Conservation (phyloP, 2,329 filamentous ascomycete genomes). For the Xylaria sp. region DNA sequence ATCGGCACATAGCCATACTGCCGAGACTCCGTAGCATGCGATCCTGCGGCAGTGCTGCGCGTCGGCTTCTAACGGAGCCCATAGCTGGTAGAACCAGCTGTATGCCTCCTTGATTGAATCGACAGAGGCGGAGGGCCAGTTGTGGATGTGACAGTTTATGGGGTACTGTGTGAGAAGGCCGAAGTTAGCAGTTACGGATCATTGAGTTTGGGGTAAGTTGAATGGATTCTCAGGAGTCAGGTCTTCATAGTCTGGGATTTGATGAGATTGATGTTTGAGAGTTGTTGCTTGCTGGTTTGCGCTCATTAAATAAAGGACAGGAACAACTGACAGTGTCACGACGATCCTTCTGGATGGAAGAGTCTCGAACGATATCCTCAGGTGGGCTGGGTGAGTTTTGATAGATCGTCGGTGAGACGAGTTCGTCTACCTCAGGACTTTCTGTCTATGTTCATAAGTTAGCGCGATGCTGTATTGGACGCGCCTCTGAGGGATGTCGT, state of each 20-base stretch:
- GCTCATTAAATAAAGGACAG: neutral
- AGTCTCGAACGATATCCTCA: neutral
- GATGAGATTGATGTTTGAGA: too few species aligned
- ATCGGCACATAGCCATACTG: slow-evolving; percentile 17
- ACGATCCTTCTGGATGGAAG: neutral
- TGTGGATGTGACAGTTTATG: slow-evolving; percentile 16
- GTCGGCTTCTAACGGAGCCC: slow-evolving; percentile 11
- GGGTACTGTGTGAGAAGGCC: slow-evolving; percentile 7
- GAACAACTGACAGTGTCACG: slow-evolving; percentile 13
- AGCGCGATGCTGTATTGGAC: neutral
- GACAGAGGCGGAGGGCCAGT: slow-evolving; percentile 17
- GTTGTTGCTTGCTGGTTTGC: too few species aligned
- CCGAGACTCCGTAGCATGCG: slow-evolving; percentile 12
- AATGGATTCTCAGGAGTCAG: too few species aligned
- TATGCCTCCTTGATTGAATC: slow-evolving; percentile 16
- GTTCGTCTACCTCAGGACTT: neutral
- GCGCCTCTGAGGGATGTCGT: neutral
- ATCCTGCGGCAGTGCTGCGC: slow-evolving; percentile 14
- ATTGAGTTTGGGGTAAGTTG: too few species aligned
- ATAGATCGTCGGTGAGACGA: neutral
- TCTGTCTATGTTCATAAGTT: neutral
- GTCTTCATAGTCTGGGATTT: too few species aligned
- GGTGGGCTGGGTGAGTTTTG: neutral
- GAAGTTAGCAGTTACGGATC: neutral
- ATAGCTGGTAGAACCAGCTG: slow-evolving; percentile 15